Evolutionary conservation across 257 asterid genomes (phyloP), one percentile per base, ranked within the genome.

Genomic region (Lavandula angustifolia): DNA sequence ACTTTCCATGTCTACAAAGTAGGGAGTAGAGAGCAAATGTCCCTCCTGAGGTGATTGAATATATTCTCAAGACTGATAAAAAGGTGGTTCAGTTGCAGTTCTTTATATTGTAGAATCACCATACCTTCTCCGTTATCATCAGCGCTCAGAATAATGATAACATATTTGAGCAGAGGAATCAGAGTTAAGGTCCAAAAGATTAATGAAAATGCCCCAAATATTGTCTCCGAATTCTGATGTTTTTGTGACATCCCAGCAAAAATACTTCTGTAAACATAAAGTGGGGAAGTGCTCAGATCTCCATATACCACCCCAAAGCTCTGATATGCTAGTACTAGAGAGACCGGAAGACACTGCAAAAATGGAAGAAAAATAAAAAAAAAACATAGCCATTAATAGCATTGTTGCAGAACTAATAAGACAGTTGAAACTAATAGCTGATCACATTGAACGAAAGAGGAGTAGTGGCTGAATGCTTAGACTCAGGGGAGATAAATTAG

Each of bases 121-220:
- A 61, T 82, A 92, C 99, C 99, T 89, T 92, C 99, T 12, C 97
- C 96, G 54, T 84, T 89, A 74, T 92, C 99, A 76, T 92, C 96
- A 27, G 99, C 94, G 63, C 82, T 73, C 60, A 89, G 70, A 49
- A 92, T 68, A 50, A 92, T 44, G 66, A 85, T 14, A 53, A 81
- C 64, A 72, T 92, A 92, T 76, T 92, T 92, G 82, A 92, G 88
- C 87, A 92, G 64, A n/a, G 99, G 99, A 49, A 89, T 84, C 67
- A 92, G 73, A 2, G 99, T 92, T 55, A 92, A 69, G 58, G 96
- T 92, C 99, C 99, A 92, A 82, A 92, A 92, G 77, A 92, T 77
- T 47, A 89, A 79, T 40, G 99, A 92, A 70, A 89, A 92, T 22
- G 95, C 96, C 77, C 97, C 99, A 62, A 85, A 81, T 78, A 92